Conservation (phyloP, 306 rosid species). For the Castanopsis chinensis region DNA sequence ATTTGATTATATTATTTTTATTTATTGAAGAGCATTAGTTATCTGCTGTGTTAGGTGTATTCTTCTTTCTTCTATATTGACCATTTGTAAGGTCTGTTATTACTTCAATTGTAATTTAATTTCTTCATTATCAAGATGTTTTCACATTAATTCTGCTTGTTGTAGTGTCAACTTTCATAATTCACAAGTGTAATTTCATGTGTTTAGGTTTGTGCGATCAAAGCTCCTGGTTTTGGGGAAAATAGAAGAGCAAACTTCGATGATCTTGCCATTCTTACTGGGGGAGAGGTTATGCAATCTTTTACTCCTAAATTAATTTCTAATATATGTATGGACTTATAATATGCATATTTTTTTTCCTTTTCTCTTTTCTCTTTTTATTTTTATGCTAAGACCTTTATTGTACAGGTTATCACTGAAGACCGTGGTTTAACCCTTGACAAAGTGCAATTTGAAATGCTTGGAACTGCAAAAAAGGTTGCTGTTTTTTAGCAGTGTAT, state of each 20-base stretch:
- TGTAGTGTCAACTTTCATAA: constrained; percentile 17
- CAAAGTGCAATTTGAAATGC: constrained; percentile 73
- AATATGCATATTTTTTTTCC: too few relatives aligned
- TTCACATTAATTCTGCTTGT: constrained; percentile 10
- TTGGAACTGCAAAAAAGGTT: constrained; percentile 91
- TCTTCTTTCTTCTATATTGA: background rate
- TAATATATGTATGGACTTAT: too few relatives aligned
- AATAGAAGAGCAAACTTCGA: constrained; percentile 78
- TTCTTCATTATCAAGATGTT: background rate
- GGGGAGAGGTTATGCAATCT: constrained; percentile 76
- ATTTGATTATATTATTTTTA: background rate
- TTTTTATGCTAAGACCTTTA: background rate
- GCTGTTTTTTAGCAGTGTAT: constrained; percentile 22
- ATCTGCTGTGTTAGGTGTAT: background rate
- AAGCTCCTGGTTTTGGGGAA: constrained; percentile 99
- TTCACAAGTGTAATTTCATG: constrained; percentile 19
- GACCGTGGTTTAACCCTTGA: constrained; percentile 82
- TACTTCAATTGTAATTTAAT: background rate
- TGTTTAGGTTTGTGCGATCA: constrained; percentile 87
- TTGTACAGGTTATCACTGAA: constrained; percentile 64
- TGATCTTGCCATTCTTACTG: constrained; percentile 83
- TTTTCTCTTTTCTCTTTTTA: too few relatives aligned
- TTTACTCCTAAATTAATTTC: background rate
- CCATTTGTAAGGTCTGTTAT: background rate
- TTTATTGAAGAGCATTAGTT: background rate